Percentiles rank a stretch among this genome's conserved stretches.
These are phyloP conservation scores for Colletotrichum tanaceti DNA, from an alignment of 2,329 filamentous ascomycete species.

Conservation along the genomic window DNA sequence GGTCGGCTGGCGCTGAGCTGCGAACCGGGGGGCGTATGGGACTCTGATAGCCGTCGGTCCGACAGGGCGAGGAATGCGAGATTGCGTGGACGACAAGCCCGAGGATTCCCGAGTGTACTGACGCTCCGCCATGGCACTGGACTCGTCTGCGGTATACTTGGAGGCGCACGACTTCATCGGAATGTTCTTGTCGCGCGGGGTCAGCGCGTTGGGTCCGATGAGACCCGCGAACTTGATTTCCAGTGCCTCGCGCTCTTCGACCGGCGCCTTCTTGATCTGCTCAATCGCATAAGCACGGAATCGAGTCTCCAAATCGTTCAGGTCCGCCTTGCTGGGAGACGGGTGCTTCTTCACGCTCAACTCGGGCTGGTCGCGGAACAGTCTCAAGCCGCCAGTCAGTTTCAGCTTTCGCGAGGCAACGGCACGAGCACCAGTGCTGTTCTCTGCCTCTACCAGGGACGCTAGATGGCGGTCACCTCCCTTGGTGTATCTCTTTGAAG, in stretches of 20 bases:
- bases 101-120: constrained; percentile 18
- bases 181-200: constrained; percentile 48
- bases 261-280: constrained; percentile 28
- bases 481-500: constrained; percentile 22
- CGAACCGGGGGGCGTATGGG: constrained; percentile 45
- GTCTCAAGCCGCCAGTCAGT: constrained; percentile 7
- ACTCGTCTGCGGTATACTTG: constrained; percentile 23
- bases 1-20: constrained; percentile 44
- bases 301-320: constrained; percentile 53
- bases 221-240: constrained; percentile 20
- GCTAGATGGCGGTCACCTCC: not conserved
- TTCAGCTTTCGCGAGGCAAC: constrained; percentile 18
- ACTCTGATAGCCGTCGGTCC: constrained; percentile 41
- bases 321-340: constrained; percentile 56
- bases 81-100: constrained; percentile 25
- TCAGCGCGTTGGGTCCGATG: constrained; percentile 36
- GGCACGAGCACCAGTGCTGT: not conserved
- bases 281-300: constrained; percentile 44
- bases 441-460: not conserved
- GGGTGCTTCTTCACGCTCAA: constrained; percentile 55
- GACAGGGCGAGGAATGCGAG: constrained; percentile 42
- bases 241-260: constrained; percentile 25
- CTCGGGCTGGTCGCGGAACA: constrained; percentile 20
- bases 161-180: constrained; percentile 35
- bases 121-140: constrained; percentile 15